These are phyloP conservation scores for Solanum raphanifolium DNA, from an alignment of 257 asterid genomes.

Conservation along the genomic window DNA sequence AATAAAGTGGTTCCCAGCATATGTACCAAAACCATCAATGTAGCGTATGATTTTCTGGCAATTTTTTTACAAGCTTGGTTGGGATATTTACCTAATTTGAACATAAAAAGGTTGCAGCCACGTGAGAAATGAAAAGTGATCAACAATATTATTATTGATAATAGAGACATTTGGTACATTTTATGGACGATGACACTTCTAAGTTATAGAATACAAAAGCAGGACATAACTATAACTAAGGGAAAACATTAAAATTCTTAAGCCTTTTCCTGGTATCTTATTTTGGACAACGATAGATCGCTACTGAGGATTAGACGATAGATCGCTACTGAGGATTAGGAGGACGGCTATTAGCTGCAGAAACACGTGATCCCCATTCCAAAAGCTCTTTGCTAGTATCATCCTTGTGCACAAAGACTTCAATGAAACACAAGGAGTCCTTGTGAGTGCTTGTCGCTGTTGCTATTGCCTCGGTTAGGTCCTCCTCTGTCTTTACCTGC, in stretches of 20 bases:
- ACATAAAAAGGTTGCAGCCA: not conserved
- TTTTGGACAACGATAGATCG: too few species aligned
- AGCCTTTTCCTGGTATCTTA: not conserved
- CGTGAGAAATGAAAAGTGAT: not conserved
- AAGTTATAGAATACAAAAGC: not conserved
- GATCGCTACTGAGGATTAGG: constrained; percentile 16
- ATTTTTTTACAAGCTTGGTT: not conserved
- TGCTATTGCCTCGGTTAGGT: constrained; percentile 15
- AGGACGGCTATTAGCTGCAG: constrained; percentile 17
- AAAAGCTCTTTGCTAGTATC: constrained; percentile 1
- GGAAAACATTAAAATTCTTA: not conserved
- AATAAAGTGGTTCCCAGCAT: not conserved
- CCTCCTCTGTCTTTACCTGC: constrained; percentile 24
- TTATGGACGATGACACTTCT: not conserved
- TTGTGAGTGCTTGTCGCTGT: constrained; percentile 12
- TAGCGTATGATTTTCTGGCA: not conserved
- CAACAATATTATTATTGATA: not conserved
- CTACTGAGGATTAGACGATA: constrained; percentile 16
- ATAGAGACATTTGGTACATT: not conserved
- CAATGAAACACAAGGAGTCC: constrained; percentile 23
- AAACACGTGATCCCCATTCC: constrained; percentile 29
- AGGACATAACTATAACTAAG: not conserved
- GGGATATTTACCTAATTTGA: not conserved
- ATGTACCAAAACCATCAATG: not conserved
- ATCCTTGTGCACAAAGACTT: constrained; percentile 9